phyloP scores from a whole-genome alignment of 2,329 filamentous ascomycete species.

The Zarea fungicola region DNA sequence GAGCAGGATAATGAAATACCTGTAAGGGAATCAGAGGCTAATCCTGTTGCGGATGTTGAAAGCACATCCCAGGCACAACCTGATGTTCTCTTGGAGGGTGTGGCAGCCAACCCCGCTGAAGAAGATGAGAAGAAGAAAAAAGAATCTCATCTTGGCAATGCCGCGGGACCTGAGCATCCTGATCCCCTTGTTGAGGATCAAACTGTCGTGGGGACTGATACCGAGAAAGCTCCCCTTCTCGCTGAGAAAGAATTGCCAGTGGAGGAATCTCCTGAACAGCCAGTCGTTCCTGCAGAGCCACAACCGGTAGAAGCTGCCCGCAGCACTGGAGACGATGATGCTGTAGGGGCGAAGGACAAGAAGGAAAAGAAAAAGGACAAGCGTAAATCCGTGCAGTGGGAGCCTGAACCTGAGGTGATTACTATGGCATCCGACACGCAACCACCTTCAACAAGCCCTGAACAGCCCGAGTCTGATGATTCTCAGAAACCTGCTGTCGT shows the following conservation, averaged over 20 bases:
- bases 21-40: not conserved
- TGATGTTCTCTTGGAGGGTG: not conserved
- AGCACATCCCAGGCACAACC: not conserved
- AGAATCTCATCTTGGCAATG: slow-evolving; percentile 11
- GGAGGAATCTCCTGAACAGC: not conserved
- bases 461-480: slow-evolving; percentile 1
- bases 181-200: not conserved
- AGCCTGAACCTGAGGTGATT: slow-evolving; percentile 11
- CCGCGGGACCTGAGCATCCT: slow-evolving; percentile 3
- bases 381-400: slow-evolving; percentile 19
- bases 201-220: not conserved
- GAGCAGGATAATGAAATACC: not conserved
- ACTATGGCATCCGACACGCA: not conserved
- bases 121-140: slow-evolving; percentile 21
- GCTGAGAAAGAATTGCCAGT: not conserved
- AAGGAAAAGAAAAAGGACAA: slow-evolving; percentile 17
- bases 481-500: slow-evolving; percentile 5
- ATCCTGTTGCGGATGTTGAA: not conserved
- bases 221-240: not conserved
- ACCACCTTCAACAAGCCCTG: not conserved
- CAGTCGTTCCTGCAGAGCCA: not conserved
- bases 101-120: not conserved
- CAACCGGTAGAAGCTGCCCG: not conserved
- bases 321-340: slow-evolving; percentile 7
- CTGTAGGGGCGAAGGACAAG: slow-evolving; percentile 12